phyloP scores from a whole-genome alignment of 805 yeast species.

The Priceomyces castillae region DNA sequence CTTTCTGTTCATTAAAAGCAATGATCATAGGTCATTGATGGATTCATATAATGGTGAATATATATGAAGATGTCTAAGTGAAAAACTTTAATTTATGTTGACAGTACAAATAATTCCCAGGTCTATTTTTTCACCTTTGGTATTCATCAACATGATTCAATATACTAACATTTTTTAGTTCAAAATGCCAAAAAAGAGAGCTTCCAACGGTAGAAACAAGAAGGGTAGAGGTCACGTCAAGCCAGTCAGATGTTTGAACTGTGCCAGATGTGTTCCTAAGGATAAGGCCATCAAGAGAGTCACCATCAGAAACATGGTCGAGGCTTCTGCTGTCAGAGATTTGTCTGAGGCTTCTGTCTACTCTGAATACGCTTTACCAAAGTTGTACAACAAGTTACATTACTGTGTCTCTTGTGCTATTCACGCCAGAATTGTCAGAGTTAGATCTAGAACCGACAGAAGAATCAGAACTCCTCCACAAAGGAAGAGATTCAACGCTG shows the following conservation, averaged over 20 bases:
- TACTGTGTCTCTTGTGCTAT: slow-evolving; percentile 99
- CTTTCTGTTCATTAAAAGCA: too few relatives aligned
- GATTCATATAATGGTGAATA: too few relatives aligned
- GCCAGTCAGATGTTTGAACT: slow-evolving; percentile 99
- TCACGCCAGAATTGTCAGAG: slow-evolving; percentile 99
- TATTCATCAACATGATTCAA: background rate
- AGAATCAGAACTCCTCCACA: slow-evolving; percentile 98
- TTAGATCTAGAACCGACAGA: slow-evolving; percentile 98
- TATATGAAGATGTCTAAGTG: too few relatives aligned
- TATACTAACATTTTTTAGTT: slow-evolving; percentile 26
- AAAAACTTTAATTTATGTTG: too few relatives aligned
- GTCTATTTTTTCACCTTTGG: background rate
- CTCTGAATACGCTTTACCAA: slow-evolving; percentile 99
- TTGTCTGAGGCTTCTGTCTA: slow-evolving; percentile 99
- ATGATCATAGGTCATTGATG: too few relatives aligned
- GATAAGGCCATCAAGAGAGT: slow-evolving; percentile 99
- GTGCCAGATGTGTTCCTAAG: slow-evolving; percentile 99
- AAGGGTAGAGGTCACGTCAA: slow-evolving; percentile 99
- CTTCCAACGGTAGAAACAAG: slow-evolving; percentile 99
- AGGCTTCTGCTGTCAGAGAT: slow-evolving; percentile 99
- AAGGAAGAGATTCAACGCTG: slow-evolving; percentile 97
- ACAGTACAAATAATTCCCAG: too few relatives aligned
- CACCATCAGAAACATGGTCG: slow-evolving; percentile 99
- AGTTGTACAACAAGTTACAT: slow-evolving; percentile 99
- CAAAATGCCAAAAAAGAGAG: slow-evolving; percentile 99